A percentile compares a stretch with the other conserved stretches of the same genome.
Conservation (phyloP, 148 eudicot genomes). For the Vaccinium myrtillus region DNA sequence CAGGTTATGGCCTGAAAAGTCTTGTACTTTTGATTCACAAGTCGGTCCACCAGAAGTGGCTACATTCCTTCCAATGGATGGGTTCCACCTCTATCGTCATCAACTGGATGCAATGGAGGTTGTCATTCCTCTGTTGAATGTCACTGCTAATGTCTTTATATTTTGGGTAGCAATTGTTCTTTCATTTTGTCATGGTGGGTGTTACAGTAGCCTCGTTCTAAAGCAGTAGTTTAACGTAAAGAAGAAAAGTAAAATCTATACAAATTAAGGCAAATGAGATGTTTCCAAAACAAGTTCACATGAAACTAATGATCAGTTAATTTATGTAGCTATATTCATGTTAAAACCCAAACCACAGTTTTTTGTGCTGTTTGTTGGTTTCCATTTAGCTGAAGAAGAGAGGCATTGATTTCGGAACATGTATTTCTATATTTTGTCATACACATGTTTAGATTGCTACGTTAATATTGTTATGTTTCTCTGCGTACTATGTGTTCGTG, state of each 20-base stretch:
- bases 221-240: background rate
- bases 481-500: background rate
- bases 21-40: conserved; percentile 57
- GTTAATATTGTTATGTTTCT: background rate
- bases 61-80: conserved; percentile 92
- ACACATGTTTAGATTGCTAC: background rate
- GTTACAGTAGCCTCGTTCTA: background rate
- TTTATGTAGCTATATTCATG: background rate
- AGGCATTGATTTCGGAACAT: background rate
- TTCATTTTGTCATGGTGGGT: background rate
- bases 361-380: background rate
- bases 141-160: conserved; percentile 1
- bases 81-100: conserved; percentile 94
- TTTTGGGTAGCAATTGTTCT: background rate
- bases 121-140: conserved; percentile 16
- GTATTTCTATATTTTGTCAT: background rate
- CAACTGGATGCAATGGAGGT: conserved; percentile 97
- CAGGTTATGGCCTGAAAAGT: conserved; percentile 71
- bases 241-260: background rate
- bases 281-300: background rate
- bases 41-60: conserved; percentile 73
- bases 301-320: background rate
- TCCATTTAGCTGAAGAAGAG: background rate
- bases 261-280: background rate
- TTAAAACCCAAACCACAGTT: background rate